Base-by-base conservation (phyloP, 2,329 filamentous ascomycete species). In the Curvularia eragrostidis region DNA sequence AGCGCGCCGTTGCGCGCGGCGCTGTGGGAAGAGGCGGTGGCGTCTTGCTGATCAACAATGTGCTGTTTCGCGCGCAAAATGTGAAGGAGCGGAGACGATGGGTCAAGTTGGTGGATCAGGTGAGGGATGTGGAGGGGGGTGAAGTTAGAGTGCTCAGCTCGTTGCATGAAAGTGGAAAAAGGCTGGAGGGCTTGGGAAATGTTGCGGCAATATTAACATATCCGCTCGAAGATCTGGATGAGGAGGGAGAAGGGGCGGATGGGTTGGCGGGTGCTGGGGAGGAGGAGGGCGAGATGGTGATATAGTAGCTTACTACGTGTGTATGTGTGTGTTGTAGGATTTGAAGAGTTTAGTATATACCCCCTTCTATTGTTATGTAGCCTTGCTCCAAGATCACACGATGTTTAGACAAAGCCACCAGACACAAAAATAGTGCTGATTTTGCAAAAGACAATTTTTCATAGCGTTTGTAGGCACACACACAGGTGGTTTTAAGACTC, bases 181-280 rank as follows among this genome's bases (percentile, higher is more conserved):
- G 93, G 58, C 78, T 99, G 13, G 91, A 93, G 65, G 90, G 88
- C 12, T 76, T 98, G 59, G 93, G 95, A 1, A 91, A 93, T 18
- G 89, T 99, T 61, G 95, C 94, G 15, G 93, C 93, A 1, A 89
- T 97, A 26, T 80, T 97, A 62, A 97, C 94, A 12, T 99, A 93
- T 74, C 93, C 95, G 0, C 84, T 98, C 36, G 80, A 86, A 18
- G 93, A 96, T 65, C 81, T 96, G 43, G 91, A 96, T 62, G 89
- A 93, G 32, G 82, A 81, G 12, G 89, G 93, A 30, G 82, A 81
- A 9, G 78, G 80, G 26, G 79, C 47, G 3, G 65, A 42, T 3
- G 70, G 54, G 5, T 58, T 26, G 0, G 66, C 26, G 0, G 66
- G 52, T 15, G 61, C 54, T n/a, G 64, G 39, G 1, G 64, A 42